Evolutionary conservation across 2,329 filamentous ascomycete genomes (phyloP), one percentile per base, ranked within the genome.

Genomic region (Lachnellula suecica): DNA sequence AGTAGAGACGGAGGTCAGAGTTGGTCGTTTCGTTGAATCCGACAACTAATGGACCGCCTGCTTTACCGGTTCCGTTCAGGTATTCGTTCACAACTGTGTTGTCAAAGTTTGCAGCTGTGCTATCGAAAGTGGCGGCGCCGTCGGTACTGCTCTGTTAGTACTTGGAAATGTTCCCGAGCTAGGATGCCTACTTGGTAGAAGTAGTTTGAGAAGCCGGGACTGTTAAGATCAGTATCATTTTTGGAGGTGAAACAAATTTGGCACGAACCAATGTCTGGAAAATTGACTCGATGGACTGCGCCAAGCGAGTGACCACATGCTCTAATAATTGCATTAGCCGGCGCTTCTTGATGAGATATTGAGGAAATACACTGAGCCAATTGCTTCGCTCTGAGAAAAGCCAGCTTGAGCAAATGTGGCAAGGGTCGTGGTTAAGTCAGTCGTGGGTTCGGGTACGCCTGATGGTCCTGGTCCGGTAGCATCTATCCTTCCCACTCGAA

Each of bases 81-180:
- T 75, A 76, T 45, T 79, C 70, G 4, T 68, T 59, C 15, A 80
- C 76, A 20, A 83, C 69, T 45, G 71, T 76, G 60, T 78, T 79
- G 63, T 84, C 81, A 52, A 82, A 83, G 11, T 59, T 62, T 22
- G 71, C 71, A 2, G 69, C 68, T 1, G 75, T 79, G 1, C 71
- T 67, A 57, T 85, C 82, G 41, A 60, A 59, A 9, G 23, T 19
- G 23, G 44, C 41, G 11, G 44, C 47, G 5, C 56, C 58, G 42
- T 55, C 49, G 4, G 41, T 43, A 17, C 53, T 58, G 17, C 38
- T 44, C 7, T n/a, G n/a, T n/a, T n/a, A n/a, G n/a, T n/a, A n/a
- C n/a, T n/a, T n/a, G n/a, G n/a, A n/a, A n/a, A n/a, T n/a, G n/a
- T n/a, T n/a, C n/a, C n/a, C n/a, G n/a, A n/a, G n/a, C n/a, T n/a